Base-by-base conservation (phyloP, 495 filamentous ascomycete genomes). In the Rhypophila decipiens region DNA sequence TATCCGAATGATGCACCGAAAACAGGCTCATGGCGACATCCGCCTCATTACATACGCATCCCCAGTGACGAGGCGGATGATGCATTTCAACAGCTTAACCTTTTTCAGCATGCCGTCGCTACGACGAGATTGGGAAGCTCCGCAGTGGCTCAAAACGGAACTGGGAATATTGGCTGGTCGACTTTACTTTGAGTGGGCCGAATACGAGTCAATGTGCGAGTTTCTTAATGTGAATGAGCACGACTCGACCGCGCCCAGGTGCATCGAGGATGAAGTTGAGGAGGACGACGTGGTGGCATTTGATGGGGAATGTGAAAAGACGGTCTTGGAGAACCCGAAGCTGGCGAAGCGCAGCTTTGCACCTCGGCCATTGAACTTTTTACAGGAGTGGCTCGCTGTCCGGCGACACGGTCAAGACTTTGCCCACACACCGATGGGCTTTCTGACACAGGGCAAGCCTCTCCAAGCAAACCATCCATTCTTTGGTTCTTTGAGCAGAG, bases 121-220 rank as follows among this genome's bases (percentile, higher is more conserved):
- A 0, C 67, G 71, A 0, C 2, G 5, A 0, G 24, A 50, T 2
- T 75, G 68, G 67, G 49, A 38, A 4, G 57, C 68, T 2, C 69
- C 78, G 0, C 21, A 47, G 7, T 77, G 72, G 77, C 57, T 80
- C 4, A 64, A 49, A 15, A 65, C 72, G 15, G 74, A 81, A 44
- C 63, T 83, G 0, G 77, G 76, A 1, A 67, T 82, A 4, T 68
- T 80, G 24, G 65, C 75, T 0, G 79, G 78, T 5, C 58, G 74
- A 0, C 57, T 82, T 0, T 82, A 82, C 47, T 78, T 81, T 47
- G 66, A 73, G 2, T 79, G 63, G 49, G 52, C 61, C 0, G 73
- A 76, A 22, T 58, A 62, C 35, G 41, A 48, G 2, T 40, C 44
- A 2, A 49, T 67, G 13, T 59, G 57, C 22, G 33, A 44, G 7